phyloP scores from a whole-genome alignment of 2,329 filamentous ascomycete species.

The Sporothrix luriei region DNA sequence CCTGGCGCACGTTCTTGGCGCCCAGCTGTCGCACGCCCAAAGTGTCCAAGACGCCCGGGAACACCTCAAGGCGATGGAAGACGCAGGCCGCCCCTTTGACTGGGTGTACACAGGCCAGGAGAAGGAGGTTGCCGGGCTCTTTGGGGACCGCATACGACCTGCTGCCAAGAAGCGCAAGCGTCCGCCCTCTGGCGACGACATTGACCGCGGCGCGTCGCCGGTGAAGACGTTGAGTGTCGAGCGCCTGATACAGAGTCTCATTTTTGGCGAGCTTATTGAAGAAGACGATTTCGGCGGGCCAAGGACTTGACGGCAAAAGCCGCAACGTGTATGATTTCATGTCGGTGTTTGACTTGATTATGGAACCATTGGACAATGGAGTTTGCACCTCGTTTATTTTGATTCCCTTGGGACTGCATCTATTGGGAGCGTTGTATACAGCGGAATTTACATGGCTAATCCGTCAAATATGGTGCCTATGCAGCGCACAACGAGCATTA shows the following conservation, averaged over 20 bases:
- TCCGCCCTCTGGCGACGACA: slow-evolving; percentile 43
- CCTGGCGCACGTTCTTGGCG: slow-evolving; percentile 75
- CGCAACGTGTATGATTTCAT: background rate
- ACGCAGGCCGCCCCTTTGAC: slow-evolving; percentile 59
- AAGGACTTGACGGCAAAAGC: background rate
- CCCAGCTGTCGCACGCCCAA: slow-evolving; percentile 66
- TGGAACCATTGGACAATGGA: background rate
- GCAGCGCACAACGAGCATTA: background rate
- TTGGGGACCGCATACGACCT: slow-evolving; percentile 22
- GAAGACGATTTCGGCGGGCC: slow-evolving; percentile 51
- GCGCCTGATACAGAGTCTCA: slow-evolving; percentile 88
- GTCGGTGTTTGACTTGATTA: background rate
- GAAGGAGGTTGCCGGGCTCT: slow-evolving; percentile 41
- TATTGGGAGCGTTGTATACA: slow-evolving; percentile 18
- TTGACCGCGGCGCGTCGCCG: slow-evolving; percentile 38
- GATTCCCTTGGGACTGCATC: background rate
- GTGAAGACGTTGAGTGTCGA: slow-evolving; percentile 78
- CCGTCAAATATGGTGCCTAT: background rate
- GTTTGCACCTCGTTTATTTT: background rate
- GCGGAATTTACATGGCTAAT: background rate
- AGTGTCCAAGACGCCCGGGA: slow-evolving; percentile 67
- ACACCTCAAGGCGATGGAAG: slow-evolving; percentile 56
- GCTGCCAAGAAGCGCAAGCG: slow-evolving; percentile 49
- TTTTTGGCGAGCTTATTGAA: slow-evolving; percentile 76
- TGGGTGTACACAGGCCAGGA: slow-evolving; percentile 79